These are phyloP conservation scores for Aegilops speltoides DNA, from an alignment of 176 grass and related monocot genomes.

Conservation along the genomic window DNA sequence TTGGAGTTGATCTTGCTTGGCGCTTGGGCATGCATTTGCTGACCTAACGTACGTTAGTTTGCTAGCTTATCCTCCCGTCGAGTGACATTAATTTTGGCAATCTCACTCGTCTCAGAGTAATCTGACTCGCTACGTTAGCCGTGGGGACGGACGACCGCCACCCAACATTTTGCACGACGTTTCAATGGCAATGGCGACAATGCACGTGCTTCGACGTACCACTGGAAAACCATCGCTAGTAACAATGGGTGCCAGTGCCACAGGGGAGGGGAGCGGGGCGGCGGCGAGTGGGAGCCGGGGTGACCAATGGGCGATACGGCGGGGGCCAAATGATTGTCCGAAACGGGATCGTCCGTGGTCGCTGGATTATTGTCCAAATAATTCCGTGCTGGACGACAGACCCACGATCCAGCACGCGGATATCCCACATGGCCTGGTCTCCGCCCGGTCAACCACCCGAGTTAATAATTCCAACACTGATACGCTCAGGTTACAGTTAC, in stretches of 20 bases:
- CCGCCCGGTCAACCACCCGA: neutral
- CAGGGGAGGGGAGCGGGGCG: too few relatives aligned
- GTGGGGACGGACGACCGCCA: neutral
- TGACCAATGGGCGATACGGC: neutral
- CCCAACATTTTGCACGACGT: neutral
- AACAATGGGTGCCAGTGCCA: too few relatives aligned
- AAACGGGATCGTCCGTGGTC: neutral
- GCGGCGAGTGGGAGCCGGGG: too few relatives aligned
- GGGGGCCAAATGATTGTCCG: neutral
- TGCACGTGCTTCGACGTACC: neutral
- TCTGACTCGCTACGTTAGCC: neutral
- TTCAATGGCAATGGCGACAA: neutral
- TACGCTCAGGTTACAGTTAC: neutral
- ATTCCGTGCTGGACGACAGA: neutral
- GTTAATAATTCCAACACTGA: neutral
- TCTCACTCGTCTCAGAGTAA: neutral
- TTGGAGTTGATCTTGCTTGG: too few relatives aligned
- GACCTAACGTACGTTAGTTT: too few relatives aligned
- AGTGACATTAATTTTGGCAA: neutral
- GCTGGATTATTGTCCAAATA: conserved; percentile 3
- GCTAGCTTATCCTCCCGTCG: too few relatives aligned
- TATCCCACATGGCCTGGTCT: conserved; percentile 39
- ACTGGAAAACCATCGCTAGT: too few relatives aligned
- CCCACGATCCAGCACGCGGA: conserved; percentile 9
- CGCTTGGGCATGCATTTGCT: too few relatives aligned